phyloP scores from a whole-genome alignment of 176 grass and related monocot genomes.

The Coix lacrymajobi region DNA sequence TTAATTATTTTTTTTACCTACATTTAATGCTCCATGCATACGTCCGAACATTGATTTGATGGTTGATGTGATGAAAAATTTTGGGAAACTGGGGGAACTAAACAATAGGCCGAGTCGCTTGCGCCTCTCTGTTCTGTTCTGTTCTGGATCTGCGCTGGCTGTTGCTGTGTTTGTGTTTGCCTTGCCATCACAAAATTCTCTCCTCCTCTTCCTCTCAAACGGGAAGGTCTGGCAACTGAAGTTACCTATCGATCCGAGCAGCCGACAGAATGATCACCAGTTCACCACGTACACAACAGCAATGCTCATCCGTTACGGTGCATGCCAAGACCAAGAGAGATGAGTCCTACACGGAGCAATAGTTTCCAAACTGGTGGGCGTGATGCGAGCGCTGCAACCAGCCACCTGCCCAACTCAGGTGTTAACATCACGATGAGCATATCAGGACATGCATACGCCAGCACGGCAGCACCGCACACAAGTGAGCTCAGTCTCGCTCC shows the following conservation, averaged over 20 bases:
- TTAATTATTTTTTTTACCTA: no score
- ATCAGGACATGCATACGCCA: background rate
- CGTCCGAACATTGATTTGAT: no score
- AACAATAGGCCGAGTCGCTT: no score
- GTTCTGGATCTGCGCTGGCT: background rate
- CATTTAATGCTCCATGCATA: no score
- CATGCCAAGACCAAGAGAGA: background rate
- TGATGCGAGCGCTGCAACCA: background rate
- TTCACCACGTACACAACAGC: background rate
- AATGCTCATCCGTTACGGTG: background rate
- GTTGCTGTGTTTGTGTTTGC: background rate
- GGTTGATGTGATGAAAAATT: no score
- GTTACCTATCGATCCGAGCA: conserved; percentile 1
- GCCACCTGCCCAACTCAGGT: no score
- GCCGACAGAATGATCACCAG: background rate
- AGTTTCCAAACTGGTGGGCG: background rate
- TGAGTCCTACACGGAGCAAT: background rate
- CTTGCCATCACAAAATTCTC: background rate
- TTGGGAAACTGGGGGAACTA: no score
- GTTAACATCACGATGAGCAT: background rate
- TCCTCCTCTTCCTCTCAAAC: background rate
- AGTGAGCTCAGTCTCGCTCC: background rate
- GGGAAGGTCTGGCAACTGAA: background rate
- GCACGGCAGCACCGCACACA: no score
- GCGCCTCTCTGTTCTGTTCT: background rate